Base-by-base conservation (phyloP, 2,329 filamentous ascomycete species). In the Trichothecium roseum region DNA sequence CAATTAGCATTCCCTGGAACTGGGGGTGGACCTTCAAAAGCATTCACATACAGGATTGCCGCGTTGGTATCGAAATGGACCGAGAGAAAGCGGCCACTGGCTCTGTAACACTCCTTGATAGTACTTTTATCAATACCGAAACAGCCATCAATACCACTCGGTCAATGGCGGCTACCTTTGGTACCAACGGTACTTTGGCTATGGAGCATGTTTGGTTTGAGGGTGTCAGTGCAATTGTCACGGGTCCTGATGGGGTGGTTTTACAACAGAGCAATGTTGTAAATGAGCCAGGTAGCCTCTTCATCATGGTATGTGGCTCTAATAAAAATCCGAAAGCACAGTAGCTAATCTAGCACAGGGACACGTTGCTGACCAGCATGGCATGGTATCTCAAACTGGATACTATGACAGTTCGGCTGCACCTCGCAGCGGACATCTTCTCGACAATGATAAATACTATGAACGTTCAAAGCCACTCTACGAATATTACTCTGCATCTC, bases 21-120 rank as follows among this genome's bases (percentile, higher is more conserved):
- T 86, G 81, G 82, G 72, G 75, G 2, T 86, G 79, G 77, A 79
- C 75, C 5, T 82, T 83, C 62, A 81, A 82, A 56, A 74, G 71
- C 16, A 52, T 83, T 15, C 62, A 57, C 18, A 72, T 84, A 54
- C 68, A 74, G 48, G 66, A 80, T 49, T 82, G 78, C 49, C 60
- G 61, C 8, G 63, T 82, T 22, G 82, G 79, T 10, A 63, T 85
- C 38, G 77, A 84, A 50, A 79, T 86, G 67, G 68, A 64, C 34
- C 58, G 62, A 35, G 61, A 76, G 46, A 44, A 48, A 3, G 34
- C 42, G 12, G 72, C 71, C 10, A 81, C 88, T 18, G 83, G 84
- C 27, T 89, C 84, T 1, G 73, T 88, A 17, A 67, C 84, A 26
- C 57, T 93, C 22, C 63, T 88, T 31, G 85, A 93, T 61, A 84